phyloP scores from a whole-genome alignment of 2,329 filamentous ascomycete genomes.

The Colletotrichum viniferum region DNA sequence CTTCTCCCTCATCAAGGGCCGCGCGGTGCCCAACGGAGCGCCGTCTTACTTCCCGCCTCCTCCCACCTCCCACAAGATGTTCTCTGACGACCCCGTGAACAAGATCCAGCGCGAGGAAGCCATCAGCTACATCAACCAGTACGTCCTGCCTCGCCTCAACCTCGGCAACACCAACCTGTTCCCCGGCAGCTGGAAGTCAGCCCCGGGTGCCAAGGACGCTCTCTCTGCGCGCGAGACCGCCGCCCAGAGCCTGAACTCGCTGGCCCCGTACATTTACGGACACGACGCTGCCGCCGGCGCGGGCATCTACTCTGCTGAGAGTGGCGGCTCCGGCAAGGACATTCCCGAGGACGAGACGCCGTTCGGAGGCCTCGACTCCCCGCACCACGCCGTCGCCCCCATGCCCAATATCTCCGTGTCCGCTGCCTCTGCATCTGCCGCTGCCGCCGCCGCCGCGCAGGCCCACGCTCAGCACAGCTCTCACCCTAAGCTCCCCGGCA shows the following conservation, averaged over 20 bases:
- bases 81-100: slow-evolving; percentile 60
- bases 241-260: slow-evolving; percentile 55
- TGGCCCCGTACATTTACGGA: slow-evolving; percentile 62
- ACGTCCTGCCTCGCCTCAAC: slow-evolving; percentile 65
- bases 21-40: slow-evolving; percentile 67
- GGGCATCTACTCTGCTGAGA: slow-evolving; percentile 39
- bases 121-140: slow-evolving; percentile 72
- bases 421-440: background rate
- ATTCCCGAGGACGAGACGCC: slow-evolving; percentile 25
- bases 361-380: slow-evolving; percentile 21
- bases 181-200: slow-evolving; percentile 33
- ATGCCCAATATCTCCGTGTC: background rate
- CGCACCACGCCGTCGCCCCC: slow-evolving; percentile 2
- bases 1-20: slow-evolving; percentile 67
- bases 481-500: slow-evolving; percentile 19
- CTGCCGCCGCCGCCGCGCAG: background rate
- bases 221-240: slow-evolving; percentile 47
- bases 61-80: slow-evolving; percentile 41
- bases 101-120: slow-evolving; percentile 72
- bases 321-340: slow-evolving; percentile 21
- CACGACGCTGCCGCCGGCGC: slow-evolving; percentile 49
- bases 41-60: slow-evolving; percentile 65
- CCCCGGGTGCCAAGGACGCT: slow-evolving; percentile 36
- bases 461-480: slow-evolving; percentile 1
- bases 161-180: slow-evolving; percentile 52